These are phyloP conservation scores for Camellia lanceoleosa DNA, from an alignment of 148 eudicot species.

Conservation along the genomic window DNA sequence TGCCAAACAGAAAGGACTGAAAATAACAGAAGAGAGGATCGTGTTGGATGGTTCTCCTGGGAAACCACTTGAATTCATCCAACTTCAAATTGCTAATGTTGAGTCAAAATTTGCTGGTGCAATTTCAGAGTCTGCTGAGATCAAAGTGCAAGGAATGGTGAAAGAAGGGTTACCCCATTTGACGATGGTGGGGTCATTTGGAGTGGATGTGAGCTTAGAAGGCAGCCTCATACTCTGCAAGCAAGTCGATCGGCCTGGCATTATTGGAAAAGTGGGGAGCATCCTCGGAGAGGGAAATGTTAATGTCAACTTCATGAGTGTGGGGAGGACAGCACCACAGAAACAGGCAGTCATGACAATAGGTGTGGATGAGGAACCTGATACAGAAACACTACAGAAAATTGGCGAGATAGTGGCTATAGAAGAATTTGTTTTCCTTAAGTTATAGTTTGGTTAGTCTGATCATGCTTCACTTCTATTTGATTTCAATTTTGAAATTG, in stretches of 20 bases:
- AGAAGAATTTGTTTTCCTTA: slow-evolving; percentile 15
- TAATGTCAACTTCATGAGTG: slow-evolving; percentile 14
- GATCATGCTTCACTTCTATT: neutral
- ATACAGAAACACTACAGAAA: neutral
- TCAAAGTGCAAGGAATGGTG: slow-evolving; percentile 11
- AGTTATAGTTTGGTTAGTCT: slow-evolving; percentile 4
- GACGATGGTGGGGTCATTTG: slow-evolving; percentile 15
- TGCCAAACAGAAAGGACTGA: slow-evolving; percentile 12
- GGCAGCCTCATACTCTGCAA: slow-evolving; percentile 11
- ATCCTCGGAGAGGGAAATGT: slow-evolving; percentile 9
- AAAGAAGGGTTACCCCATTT: slow-evolving; percentile 16
- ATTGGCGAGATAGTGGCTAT: slow-evolving; percentile 6
- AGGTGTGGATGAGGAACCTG: slow-evolving; percentile 13
- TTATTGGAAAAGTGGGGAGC: slow-evolving; percentile 16
- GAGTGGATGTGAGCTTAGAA: slow-evolving; percentile 14
- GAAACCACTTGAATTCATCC: slow-evolving; percentile 11
- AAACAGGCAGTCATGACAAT: slow-evolving; percentile 15
- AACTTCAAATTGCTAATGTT: slow-evolving; percentile 8
- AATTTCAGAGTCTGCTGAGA: neutral
- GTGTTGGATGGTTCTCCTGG: slow-evolving; percentile 11
- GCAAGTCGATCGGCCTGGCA: slow-evolving; percentile 13
- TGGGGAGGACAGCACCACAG: slow-evolving; percentile 8
- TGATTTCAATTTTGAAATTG: neutral
- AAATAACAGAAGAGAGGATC: neutral
- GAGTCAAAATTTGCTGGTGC: slow-evolving; percentile 8